phyloP scores from a whole-genome alignment of 1,139 yeast genomes.

The Debaryomyces subglobosus region DNA sequence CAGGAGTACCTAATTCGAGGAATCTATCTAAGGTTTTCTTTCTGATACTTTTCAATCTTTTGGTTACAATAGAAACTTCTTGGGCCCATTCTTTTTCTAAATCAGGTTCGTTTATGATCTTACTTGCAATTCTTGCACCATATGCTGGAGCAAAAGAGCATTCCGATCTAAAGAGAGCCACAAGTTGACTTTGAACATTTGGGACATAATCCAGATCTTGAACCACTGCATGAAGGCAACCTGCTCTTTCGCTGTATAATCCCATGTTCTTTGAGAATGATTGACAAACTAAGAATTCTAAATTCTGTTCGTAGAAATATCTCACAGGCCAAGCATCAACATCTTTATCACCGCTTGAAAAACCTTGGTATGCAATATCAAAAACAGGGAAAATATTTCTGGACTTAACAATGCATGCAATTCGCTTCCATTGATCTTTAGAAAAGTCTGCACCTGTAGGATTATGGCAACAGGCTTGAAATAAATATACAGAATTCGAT shows the following conservation, averaged over 20 bases:
- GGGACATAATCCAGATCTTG: slow-evolving; percentile 23
- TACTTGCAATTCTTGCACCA: slow-evolving; percentile 46
- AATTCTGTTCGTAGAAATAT: slow-evolving; percentile 23
- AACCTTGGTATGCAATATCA: slow-evolving; percentile 95
- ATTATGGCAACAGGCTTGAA: slow-evolving; percentile 96
- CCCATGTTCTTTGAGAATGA: slow-evolving; percentile 52
- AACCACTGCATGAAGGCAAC: slow-evolving; percentile 43
- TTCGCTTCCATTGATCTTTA: slow-evolving; percentile 74
- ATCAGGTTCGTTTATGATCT: slow-evolving; percentile 27
- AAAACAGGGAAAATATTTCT: slow-evolving; percentile 70
- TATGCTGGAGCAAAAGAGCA: slow-evolving; percentile 52
- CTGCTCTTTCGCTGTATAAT: slow-evolving; percentile 48
- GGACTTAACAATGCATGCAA: slow-evolving; percentile 59
- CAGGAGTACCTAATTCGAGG: slow-evolving; percentile 41
- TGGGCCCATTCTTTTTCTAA: slow-evolving; percentile 35
- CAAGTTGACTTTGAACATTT: slow-evolving; percentile 30
- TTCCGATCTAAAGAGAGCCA: slow-evolving; percentile 37
- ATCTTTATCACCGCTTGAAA: slow-evolving; percentile 59
- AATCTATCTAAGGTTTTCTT: slow-evolving; percentile 29
- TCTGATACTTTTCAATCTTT: slow-evolving; percentile 35
- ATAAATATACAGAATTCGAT: slow-evolving; percentile 43
- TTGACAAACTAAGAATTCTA: slow-evolving; percentile 42
- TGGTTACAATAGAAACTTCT: slow-evolving; percentile 34
- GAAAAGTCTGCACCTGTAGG: slow-evolving; percentile 95
- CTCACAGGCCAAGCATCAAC: slow-evolving; percentile 34